Base-by-base conservation (phyloP, 805 yeast species). In the Hanseniaspora osmophila region DNA sequence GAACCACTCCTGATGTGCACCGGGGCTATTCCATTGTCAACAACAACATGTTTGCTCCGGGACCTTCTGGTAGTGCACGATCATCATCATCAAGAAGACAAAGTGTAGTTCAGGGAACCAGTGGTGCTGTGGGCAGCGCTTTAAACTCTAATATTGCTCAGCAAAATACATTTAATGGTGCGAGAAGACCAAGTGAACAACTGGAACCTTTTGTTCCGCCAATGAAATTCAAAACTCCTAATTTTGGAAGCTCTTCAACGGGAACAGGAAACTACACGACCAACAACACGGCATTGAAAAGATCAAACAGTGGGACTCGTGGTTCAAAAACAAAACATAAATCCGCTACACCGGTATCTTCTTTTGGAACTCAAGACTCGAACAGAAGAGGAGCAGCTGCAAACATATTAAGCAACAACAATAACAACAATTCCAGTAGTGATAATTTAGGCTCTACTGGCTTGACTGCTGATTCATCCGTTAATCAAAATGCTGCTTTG, bases 161-260 rank as follows among this genome's bases (percentile, higher is more conserved):
- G 33, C 40, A 50, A 19, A 30, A 35, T 37, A 35, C 17, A n/a
- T 27, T 6, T 47, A 35, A 44, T 39, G 44, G 52, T 19, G 38
- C 35, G 11, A 60, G 74, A 50, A 59, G 75, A 42, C 72, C 69
- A n/a, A 66, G 74, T 42, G 77, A 73, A 51, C 75, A 70, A 44
- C 49, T 71, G 43, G 77, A 73, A 45, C 71, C 74, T 1, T 72
- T 71, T 32, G 15, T 32, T 32, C 15, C 35, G 5, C 35, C 35
- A 32, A 32, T 32, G 35, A 32, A 32, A 32, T 32, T 32, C 15
- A 32, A 32, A 32, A 32, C 35, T 12, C 35, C 35, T 4, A 32
- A 32, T 32, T 32, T 32, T 32, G 35, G 35, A 6, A 32, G 35
- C 10, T 32, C 35, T 12, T 4, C 15, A 32, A 9, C 35, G 5